phyloP scores from a whole-genome alignment of 768 basidiomycete genomes.

The Boletus rubropictus region DNA sequence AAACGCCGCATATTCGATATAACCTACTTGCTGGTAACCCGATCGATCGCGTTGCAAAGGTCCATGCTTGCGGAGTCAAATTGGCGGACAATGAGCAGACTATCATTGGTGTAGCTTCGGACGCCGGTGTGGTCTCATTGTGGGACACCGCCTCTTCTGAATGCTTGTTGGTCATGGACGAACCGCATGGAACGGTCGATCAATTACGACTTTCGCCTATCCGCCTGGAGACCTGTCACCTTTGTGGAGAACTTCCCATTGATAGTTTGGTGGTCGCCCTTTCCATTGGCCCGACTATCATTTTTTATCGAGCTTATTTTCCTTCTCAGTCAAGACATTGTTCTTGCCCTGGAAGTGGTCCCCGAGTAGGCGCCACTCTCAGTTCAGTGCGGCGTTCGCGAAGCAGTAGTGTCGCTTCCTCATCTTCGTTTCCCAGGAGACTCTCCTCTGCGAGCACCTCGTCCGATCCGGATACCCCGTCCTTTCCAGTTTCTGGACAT shows the following conservation, averaged over 20 bases:
- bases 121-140: constrained; percentile 62
- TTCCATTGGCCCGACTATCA: constrained; percentile 58
- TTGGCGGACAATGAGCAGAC: constrained; percentile 46
- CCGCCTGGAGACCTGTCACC: constrained; percentile 51
- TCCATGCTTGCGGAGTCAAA: constrained; percentile 49
- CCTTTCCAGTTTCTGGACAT: constrained; percentile 78
- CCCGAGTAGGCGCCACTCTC: constrained; percentile 41
- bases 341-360: constrained; percentile 52
- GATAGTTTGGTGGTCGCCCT: constrained; percentile 64
- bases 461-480: constrained; percentile 38
- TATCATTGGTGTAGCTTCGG: constrained; percentile 58
- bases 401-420: constrained; percentile 50
- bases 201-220: constrained; percentile 57
- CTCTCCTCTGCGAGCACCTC: constrained; percentile 39
- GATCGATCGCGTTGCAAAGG: constrained; percentile 46
- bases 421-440: constrained; percentile 45
- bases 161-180: constrained; percentile 57
- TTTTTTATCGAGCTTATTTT: constrained; percentile 59
- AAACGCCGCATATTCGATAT: constrained; percentile 40
- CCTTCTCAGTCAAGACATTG: constrained; percentile 57
- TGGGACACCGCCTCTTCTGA: constrained; percentile 70
- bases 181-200: constrained; percentile 51
- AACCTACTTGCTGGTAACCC: constrained; percentile 55
- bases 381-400: constrained; percentile 54
- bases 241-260: constrained; percentile 62